phyloP scores from a whole-genome alignment of 2,329 filamentous ascomycete genomes.

The Ophiocordyceps robertsii region DNA sequence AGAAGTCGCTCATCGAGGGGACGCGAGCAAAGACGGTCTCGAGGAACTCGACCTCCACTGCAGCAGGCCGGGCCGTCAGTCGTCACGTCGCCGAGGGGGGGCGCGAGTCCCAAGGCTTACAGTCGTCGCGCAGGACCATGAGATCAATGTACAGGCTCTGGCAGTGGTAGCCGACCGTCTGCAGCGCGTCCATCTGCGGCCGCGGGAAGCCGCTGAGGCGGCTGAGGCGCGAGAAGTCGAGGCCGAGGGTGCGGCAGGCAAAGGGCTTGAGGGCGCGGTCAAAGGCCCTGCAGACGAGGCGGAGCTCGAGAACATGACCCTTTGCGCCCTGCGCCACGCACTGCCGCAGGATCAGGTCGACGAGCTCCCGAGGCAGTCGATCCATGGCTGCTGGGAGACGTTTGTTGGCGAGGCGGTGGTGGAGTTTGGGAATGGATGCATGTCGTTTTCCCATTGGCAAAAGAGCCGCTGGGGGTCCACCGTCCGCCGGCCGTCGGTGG shows the following conservation, averaged over 20 bases:
- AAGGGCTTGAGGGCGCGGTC: conserved; percentile 31
- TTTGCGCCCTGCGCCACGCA: conserved; percentile 27
- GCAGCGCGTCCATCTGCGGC: conserved; percentile 26
- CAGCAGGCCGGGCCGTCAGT: too few relatives aligned
- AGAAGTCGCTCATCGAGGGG: conserved; percentile 31
- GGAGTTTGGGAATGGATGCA: too few relatives aligned
- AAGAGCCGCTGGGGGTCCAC: too few relatives aligned
- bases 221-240: conserved; percentile 36
- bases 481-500: too few relatives aligned
- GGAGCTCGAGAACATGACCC: conserved; percentile 28
- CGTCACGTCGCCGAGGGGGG: too few relatives aligned
- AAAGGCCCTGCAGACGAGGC: conserved; percentile 36
- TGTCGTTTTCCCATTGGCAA: too few relatives aligned
- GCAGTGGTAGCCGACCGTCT: conserved; percentile 32
- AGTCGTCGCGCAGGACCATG: conserved; percentile 37
- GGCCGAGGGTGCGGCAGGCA: conserved; percentile 30
- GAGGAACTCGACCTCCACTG: conserved; percentile 36
- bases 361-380: conserved; percentile 31
- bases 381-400: conserved; percentile 21
- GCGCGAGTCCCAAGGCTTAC: conserved; percentile 21
- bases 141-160: conserved; percentile 36
- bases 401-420: neutral
- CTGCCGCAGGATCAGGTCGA: conserved; percentile 30
- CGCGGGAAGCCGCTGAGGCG: conserved; percentile 17
- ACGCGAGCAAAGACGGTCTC: conserved; percentile 29